Base-by-base conservation (phyloP, 371 early-diverging fungal genomes). In the Catenaria anguillulae region DNA sequence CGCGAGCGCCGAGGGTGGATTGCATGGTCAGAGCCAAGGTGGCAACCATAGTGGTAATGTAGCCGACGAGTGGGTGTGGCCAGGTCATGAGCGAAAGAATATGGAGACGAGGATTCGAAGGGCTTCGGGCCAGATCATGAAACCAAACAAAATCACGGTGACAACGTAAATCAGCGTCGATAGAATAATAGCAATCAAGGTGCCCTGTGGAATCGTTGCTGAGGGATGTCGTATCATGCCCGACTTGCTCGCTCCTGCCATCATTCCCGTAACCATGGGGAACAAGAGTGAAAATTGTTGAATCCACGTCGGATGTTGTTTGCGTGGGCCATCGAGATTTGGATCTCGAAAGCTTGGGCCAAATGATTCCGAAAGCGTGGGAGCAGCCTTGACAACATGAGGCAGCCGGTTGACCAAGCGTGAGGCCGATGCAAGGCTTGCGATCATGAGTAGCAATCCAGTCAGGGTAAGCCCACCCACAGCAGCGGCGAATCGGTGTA, bases 201-300 rank as follows among this genome's bases (percentile, higher is more conserved):
- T 64, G 33, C 66, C 71, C 10, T 35, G 12, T 1, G 70, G 70
- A 17, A 72, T 70, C 26, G 63, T 46, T 2, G 55, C 19, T 31
- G 56, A 55, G n/a, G 70, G 67, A 34, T 68, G 37, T 17, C 63
- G 60, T 43, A 72, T 63, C 10, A 56, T 55, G 2, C 62, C 67
- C 24, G 59, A 34, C n/a, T 69, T 29, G 54, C 63, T 66, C 35
- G 60, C 55, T n/a, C 70, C 73, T 12, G 73, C 52, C 46, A 72
- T 56, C n/a, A 72, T 68, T 17, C 55, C 58, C 23, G 68, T 68
- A 2, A 70, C 68, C 24, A 46, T 35, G 8, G 73, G 73, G 43
- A 68, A 70, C 52, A 72, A 72, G 6, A 72, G 60, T 12, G 62
- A 69, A 37, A 71, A 69, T 33, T 61, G 46, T 8, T 35, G 35